A percentile compares a stretch with the other conserved stretches of the same genome.
These are phyloP conservation scores for Amauroascus verrucosus DNA, from an alignment of 2,329 filamentous ascomycete genomes.

Conservation along the genomic window DNA sequence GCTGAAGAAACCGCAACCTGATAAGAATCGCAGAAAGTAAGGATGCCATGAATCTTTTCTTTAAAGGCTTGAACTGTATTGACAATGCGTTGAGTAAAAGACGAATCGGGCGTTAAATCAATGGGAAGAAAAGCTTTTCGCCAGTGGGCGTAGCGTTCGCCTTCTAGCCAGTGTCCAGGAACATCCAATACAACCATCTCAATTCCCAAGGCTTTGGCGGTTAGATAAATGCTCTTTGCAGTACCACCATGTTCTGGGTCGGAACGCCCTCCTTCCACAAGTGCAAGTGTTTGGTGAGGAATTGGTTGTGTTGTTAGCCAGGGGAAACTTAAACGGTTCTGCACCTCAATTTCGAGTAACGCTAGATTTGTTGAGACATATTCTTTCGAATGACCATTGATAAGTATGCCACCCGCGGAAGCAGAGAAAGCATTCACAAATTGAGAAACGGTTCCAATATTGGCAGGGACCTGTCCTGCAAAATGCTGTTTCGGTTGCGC, in stretches of 20 bases:
- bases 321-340: conserved; percentile 18
- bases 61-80: conserved; percentile 21
- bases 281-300: conserved; percentile 1
- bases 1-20: conserved; percentile 25
- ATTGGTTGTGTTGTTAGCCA: conserved; percentile 12
- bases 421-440: background rate
- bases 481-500: background rate
- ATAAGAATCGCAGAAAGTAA: conserved; percentile 28
- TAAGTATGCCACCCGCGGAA: too few species aligned
- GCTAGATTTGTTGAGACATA: too few species aligned
- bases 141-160: conserved; percentile 18
- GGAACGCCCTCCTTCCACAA: conserved; percentile 11
- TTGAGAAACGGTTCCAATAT: too few species aligned
- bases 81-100: conserved; percentile 24
- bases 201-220: conserved; percentile 30
- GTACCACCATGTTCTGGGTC: background rate
- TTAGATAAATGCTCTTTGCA: background rate
- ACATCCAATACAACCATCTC: conserved; percentile 30
- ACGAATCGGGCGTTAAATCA: conserved; percentile 19
- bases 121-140: conserved; percentile 28
- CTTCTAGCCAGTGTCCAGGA: conserved; percentile 33
- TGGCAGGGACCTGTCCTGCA: background rate
- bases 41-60: conserved; percentile 28
- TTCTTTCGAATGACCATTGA: too few species aligned
- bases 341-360: background rate